These are phyloP conservation scores for Hirsutella thompsonii DNA, from an alignment of 2,329 filamentous ascomycete species.

Conservation along the genomic window DNA sequence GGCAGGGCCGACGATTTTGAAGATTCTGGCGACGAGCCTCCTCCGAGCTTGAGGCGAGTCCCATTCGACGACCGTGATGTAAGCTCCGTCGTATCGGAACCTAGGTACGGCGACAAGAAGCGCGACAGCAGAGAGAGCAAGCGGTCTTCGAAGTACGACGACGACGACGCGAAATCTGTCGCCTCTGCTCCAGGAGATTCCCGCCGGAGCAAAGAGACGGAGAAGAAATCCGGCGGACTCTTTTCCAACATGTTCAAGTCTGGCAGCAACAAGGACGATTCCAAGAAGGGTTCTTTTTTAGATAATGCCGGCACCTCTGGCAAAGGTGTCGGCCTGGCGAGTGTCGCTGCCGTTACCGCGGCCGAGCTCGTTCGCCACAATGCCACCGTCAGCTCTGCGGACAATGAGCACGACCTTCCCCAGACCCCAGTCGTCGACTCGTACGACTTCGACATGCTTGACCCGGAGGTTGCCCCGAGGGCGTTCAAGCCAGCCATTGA, in stretches of 20 bases:
- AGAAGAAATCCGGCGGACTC: conserved; percentile 27
- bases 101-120: conserved; percentile 18
- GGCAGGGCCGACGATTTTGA: conserved; percentile 21
- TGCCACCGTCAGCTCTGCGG: conserved; percentile 30
- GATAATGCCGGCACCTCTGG: conserved; percentile 58
- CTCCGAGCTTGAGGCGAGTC: conserved; percentile 23
- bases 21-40: conserved; percentile 20
- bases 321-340: conserved; percentile 53
- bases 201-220: conserved; percentile 22
- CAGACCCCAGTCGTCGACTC: conserved; percentile 11
- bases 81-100: conserved; percentile 35
- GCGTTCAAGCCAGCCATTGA: conserved; percentile 53
- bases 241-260: conserved; percentile 37
- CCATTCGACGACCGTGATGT: conserved; percentile 32
- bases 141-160: conserved; percentile 24
- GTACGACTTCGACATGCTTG: conserved; percentile 25
- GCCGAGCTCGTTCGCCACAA: conserved; percentile 27
- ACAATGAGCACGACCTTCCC: conserved; percentile 20
- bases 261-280: conserved; percentile 21
- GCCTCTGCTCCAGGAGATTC: conserved; percentile 20
- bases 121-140: conserved; percentile 18
- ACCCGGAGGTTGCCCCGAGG: conserved; percentile 45
- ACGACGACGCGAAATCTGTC: conserved; percentile 25
- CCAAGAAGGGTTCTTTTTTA: conserved; percentile 51
- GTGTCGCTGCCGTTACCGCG: conserved; percentile 29